Conservation (phyloP, 176 grass and related monocot genomes). For the Oryza rufipogon region DNA sequence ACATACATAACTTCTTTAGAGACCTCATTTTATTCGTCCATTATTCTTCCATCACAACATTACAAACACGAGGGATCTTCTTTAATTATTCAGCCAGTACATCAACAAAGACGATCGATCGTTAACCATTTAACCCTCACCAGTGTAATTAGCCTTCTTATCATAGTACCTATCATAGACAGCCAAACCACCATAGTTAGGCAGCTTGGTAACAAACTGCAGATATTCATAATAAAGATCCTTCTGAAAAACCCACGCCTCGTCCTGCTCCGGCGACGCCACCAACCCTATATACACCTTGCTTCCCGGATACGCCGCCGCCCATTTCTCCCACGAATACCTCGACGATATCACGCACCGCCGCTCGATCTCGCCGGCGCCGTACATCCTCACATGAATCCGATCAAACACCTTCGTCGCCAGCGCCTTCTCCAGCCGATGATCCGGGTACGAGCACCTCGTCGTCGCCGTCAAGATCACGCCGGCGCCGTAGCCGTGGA, state of each 20-base stretch:
- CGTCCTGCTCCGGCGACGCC: slow-evolving; percentile 16
- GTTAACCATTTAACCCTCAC: too few relatives aligned
- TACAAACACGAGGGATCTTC: too few relatives aligned
- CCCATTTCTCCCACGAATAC: slow-evolving; percentile 33
- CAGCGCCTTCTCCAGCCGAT: slow-evolving; percentile 27
- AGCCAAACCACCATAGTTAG: neutral
- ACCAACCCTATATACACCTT: slow-evolving; percentile 23
- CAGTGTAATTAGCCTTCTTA: neutral
- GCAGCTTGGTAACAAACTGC: neutral
- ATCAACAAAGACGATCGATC: too few relatives aligned
- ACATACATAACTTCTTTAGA: too few relatives aligned
- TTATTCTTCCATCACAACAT: too few relatives aligned
- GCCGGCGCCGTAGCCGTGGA: neutral
- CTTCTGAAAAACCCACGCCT: slow-evolving; percentile 6
- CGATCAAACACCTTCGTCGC: slow-evolving; percentile 59
- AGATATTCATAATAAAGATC: neutral
- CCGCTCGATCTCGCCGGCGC: neutral
- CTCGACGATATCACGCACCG: slow-evolving; percentile 10
- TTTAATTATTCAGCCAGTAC: too few relatives aligned
- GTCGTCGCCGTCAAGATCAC: slow-evolving; percentile 48
- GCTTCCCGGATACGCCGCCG: slow-evolving; percentile 18
- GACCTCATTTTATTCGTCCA: too few relatives aligned
- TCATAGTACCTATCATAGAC: slow-evolving; percentile 34
- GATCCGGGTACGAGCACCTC: slow-evolving; percentile 51
- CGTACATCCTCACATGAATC: slow-evolving; percentile 70